Evolutionary conservation across 2,329 filamentous ascomycete species (phyloP), one percentile per base, ranked within the genome.

Genomic region (Kalaharituber pfeilii): DNA sequence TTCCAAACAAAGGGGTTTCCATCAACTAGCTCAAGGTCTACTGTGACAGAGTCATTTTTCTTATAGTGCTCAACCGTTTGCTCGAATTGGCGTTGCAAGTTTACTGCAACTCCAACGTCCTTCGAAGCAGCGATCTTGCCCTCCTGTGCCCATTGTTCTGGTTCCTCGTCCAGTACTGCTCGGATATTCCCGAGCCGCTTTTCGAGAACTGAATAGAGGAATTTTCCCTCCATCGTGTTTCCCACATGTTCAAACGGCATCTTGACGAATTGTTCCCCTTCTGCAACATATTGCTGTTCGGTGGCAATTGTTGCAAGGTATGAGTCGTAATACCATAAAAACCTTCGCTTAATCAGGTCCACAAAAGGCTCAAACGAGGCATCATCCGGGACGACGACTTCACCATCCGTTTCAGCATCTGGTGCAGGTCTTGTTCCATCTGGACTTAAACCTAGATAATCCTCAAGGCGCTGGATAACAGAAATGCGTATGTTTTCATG

Each of bases 321-420:
- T 2, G 84, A 84, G 61, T 93, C 84, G 67, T 85, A 94, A 69
- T 96, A 96, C 91, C 91, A 96, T 13, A 96, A 72, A 66, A 96
- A 95, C 1, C 88, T 80, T 33, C 84, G 80, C 69, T 96, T 96
- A 73, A 83, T 85, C 4, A 94, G 73, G 64, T 96, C 89, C 61
- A 80, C 82, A 70, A 96, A 96, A 0, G 87, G 86, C 61, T 94
- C 84, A 67, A 86, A 94, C 1, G 77, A 65, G 6, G 65, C 68
- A 0, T 67, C 60, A 30, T 66, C 66, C 26, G 62, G 56, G 56
- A 69, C 72, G 20, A 66, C 66, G 18, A 67, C 62, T 30, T 74
- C 70, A 51, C 70, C 73, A 54, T 73, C 66, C 24, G 72, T 71
- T 33, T 76, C 73, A 33, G 73, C 70, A 42, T 70, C 68, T 20